phyloP scores from a whole-genome alignment of 768 basidiomycete genomes.

The Termitomyces bulborhizus region DNA sequence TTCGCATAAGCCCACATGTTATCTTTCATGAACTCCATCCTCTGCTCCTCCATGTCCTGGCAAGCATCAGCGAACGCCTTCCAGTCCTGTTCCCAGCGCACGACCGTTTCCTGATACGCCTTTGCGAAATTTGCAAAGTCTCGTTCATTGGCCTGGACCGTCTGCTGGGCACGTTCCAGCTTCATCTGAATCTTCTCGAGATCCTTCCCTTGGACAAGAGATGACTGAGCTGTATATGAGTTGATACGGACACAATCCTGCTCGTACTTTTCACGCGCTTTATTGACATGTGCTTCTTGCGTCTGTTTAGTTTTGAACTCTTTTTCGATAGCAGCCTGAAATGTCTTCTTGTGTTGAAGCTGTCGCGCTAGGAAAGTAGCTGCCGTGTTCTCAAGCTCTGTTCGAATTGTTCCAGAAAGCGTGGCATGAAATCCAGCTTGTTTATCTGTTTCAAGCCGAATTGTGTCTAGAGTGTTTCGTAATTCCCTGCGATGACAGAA shows the following conservation, averaged over 20 bases:
- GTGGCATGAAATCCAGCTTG: slow-evolving; percentile 69
- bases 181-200: slow-evolving; percentile 85
- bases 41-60: slow-evolving; percentile 93
- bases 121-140: slow-evolving; percentile 88
- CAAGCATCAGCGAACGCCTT: slow-evolving; percentile 90
- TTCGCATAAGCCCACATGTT: slow-evolving; percentile 97
- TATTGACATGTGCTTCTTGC: slow-evolving; percentile 79
- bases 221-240: slow-evolving; percentile 86
- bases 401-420: slow-evolving; percentile 69
- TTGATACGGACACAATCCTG: slow-evolving; percentile 90
- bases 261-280: slow-evolving; percentile 93
- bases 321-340: slow-evolving; percentile 80
- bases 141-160: slow-evolving; percentile 84
- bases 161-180: slow-evolving; percentile 86
- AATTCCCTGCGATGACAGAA: slow-evolving; percentile 53
- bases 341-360: slow-evolving; percentile 64
- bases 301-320: slow-evolving; percentile 84
- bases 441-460: slow-evolving; percentile 79
- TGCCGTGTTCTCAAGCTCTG: slow-evolving; percentile 66
- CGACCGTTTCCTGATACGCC: slow-evolving; percentile 69
- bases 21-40: slow-evolving; percentile 93
- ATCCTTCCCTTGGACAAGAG: slow-evolving; percentile 89
- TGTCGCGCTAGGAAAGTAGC: slow-evolving; percentile 58
- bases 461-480: slow-evolving; percentile 70
- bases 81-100: slow-evolving; percentile 93